Evolutionary conservation across 352 stramenopile genomes (phyloP).

Genomic region (Albugo candida): DNA sequence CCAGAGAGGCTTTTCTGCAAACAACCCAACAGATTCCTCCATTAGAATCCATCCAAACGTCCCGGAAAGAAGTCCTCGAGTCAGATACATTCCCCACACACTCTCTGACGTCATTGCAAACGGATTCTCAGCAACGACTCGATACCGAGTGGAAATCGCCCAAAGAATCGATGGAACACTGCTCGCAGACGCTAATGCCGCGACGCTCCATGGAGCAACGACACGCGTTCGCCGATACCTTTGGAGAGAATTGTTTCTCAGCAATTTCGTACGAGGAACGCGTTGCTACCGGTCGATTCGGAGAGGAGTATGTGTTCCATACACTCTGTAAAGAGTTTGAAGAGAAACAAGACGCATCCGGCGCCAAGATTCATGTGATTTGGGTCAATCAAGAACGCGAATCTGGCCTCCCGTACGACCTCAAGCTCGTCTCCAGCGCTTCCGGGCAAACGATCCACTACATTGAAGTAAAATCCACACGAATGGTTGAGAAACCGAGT

Average conservation of each 20-base stretch:
- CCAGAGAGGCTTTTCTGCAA: conserved; percentile 35
- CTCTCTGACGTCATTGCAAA: no score
- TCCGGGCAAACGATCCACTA: conserved; percentile 39
- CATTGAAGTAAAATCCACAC: conserved; percentile 72
- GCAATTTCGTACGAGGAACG: conserved; percentile 52
- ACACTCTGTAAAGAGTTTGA: no score
- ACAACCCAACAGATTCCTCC: conserved; percentile 31
- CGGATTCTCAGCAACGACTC: no score
- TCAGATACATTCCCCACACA: no score
- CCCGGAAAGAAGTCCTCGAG: no score
- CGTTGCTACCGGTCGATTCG: conserved; percentile 58
- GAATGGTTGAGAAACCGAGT: conserved; percentile 69
- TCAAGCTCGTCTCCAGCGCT: conserved; percentile 26
- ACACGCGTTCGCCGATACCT: conserved; percentile 18
- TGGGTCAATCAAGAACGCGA: conserved; percentile 72
- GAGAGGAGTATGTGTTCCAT: conserved; percentile 56
- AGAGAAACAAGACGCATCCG: conserved; percentile 23
- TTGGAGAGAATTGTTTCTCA: no score
- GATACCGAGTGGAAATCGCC: no score
- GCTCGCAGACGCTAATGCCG: conserved; percentile 1
- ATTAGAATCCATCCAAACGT: conserved; percentile 9
- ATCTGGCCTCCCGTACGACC: conserved; percentile 66
- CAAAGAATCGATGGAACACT: no score
- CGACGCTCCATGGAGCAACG: conserved; percentile 5
- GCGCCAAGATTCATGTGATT: conserved; percentile 23